Evolutionary conservation across 345 rosid species (phyloP).

Genomic region (Chamaenerion angustifolium): DNA sequence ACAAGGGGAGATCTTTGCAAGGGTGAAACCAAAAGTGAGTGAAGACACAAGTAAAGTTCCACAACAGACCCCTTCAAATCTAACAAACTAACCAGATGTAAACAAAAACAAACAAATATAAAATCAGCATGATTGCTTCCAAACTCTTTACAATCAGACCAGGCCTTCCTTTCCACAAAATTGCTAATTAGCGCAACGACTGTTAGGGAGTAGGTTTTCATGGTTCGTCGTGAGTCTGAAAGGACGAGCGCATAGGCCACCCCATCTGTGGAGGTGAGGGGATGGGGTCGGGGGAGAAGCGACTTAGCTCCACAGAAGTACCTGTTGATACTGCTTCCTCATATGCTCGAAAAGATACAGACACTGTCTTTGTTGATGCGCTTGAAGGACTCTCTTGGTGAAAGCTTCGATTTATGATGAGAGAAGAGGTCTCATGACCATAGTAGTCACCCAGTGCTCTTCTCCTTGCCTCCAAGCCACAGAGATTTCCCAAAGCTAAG

Average conservation of each 20-base stretch:
- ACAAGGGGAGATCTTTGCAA: no score
- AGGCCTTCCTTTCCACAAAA: no score
- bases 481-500: slow-evolving; percentile 52
- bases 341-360: slow-evolving; percentile 42
- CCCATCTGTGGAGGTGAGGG: slow-evolving; percentile 43
- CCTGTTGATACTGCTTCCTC: slow-evolving; percentile 31
- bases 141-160: no score
- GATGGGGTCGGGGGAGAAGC: slow-evolving; percentile 49
- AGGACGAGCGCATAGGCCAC: slow-evolving; percentile 41
- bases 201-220: no score
- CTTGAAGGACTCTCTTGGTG: slow-evolving; percentile 41
- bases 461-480: slow-evolving; percentile 49
- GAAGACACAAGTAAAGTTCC: no score
- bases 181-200: no score
- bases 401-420: slow-evolving; percentile 35
- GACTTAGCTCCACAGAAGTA: slow-evolving; percentile 45
- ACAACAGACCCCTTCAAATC: no score
- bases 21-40: no score
- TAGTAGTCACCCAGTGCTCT: slow-evolving; percentile 29
- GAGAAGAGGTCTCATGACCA: slow-evolving; percentile 27
- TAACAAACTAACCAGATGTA: no score
- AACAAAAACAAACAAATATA: no score
- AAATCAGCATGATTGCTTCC: no score
- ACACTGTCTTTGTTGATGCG: slow-evolving; percentile 42
- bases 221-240: slow-evolving; percentile 6